Percentiles rank a stretch among this genome's conserved stretches.
Evolutionary conservation across 805 yeast genomes (phyloP).

Genomic region (Wickerhamomyces bisporus): DNA sequence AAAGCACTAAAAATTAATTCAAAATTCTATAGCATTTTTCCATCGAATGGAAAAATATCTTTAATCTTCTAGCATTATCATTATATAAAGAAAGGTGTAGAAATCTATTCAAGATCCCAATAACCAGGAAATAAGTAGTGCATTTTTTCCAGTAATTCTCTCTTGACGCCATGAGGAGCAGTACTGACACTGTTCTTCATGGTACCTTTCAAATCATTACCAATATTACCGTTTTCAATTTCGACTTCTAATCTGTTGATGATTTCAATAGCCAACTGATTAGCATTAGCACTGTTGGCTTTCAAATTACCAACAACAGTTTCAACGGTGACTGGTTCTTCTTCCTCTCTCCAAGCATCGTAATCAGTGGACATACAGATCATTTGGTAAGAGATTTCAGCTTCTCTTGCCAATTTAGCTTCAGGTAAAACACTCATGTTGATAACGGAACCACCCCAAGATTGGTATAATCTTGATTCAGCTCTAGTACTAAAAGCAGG

Average conservation of each 20-base stretch:
- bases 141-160: conserved; percentile 71
- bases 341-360: conserved; percentile 96
- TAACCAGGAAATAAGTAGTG: conserved; percentile 88
- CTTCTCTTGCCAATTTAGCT: conserved; percentile 93
- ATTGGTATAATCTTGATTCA: conserved; percentile 78
- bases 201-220: conserved; percentile 64
- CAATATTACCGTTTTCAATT: conserved; percentile 55
- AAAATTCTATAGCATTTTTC: not conserved
- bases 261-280: conserved; percentile 63
- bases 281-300: conserved; percentile 86
- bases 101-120: conserved; percentile 55
- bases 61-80: no score
- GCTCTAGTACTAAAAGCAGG: conserved; percentile 98
- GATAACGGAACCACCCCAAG: conserved; percentile 92
- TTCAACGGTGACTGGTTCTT: conserved; percentile 97
- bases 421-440: conserved; percentile 99
- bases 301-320: conserved; percentile 86
- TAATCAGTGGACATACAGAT: conserved; percentile 98
- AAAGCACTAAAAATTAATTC: no score
- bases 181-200: conserved; percentile 84
- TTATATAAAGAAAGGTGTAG: no score
- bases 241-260: conserved; percentile 63
- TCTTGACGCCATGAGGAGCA: conserved; percentile 62
- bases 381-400: conserved; percentile 96
- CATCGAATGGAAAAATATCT: no score